phyloP scores from a whole-genome alignment of 768 basidiomycete genomes.

The Pisolithus marmoratus region DNA sequence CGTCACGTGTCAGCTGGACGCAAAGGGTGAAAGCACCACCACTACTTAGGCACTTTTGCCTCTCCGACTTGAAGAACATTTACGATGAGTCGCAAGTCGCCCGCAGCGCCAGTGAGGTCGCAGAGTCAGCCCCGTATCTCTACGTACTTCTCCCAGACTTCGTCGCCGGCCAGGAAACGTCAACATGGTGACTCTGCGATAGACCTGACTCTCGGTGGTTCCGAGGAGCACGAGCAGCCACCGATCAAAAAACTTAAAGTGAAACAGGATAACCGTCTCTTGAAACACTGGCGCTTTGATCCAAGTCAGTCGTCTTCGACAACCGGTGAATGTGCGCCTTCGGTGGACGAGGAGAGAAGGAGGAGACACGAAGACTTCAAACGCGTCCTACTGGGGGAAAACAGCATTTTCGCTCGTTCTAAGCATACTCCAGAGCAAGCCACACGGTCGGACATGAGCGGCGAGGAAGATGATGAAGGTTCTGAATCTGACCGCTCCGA shows the following conservation, averaged over 20 bases:
- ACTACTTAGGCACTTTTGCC: not conserved
- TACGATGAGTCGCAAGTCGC: constrained; percentile 17
- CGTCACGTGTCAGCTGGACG: not conserved
- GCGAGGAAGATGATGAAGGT: constrained; percentile 20
- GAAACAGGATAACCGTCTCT: constrained; percentile 13
- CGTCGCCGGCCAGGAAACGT: constrained; percentile 25
- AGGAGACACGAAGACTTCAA: constrained; percentile 46
- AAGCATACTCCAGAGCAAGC: constrained; percentile 6
- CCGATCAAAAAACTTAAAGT: constrained; percentile 26
- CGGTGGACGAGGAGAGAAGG: constrained; percentile 37
- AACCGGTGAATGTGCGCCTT: not conserved
- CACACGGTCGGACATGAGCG: constrained; percentile 16
- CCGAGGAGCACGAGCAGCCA: constrained; percentile 20
- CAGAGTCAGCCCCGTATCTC: constrained; percentile 36
- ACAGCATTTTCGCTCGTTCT: constrained; percentile 30
- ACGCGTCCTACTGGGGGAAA: constrained; percentile 45
- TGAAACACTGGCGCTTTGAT: constrained; percentile 44
- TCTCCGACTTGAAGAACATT: not conserved
- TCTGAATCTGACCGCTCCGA: constrained; percentile 39
- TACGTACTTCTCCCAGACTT: constrained; percentile 31
- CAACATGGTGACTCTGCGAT: constrained; percentile 29
- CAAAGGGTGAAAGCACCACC: not conserved
- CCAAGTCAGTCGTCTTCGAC: constrained; percentile 10
- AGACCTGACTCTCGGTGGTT: constrained; percentile 48
- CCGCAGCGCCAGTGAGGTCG: not conserved